Evolutionary conservation across 768 basidiomycete genomes (phyloP), one percentile per base, ranked within the genome.

Genomic region (Boletus pseudopeckii): DNA sequence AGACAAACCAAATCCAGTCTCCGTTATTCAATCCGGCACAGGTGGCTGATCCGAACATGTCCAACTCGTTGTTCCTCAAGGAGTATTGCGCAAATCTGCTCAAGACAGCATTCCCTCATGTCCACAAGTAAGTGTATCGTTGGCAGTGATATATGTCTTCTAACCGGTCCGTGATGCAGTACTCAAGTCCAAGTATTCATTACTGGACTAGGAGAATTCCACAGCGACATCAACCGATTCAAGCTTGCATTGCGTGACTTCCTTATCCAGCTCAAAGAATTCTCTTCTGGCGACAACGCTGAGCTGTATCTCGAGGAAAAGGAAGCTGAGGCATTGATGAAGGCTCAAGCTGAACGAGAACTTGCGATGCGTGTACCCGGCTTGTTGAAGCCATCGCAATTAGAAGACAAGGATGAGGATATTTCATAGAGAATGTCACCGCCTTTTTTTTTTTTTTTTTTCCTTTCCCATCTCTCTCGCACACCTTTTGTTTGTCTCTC

Each of bases 211-310:
- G 78, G 82, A 51, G 87, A 90, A 65, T 82, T 82, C 65, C 81
- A 91, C 64, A 84, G 77, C 65, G 90, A 92, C 63, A 83, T 86
- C 72, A 88, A 86, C 62, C 83, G 88, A 59, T 99, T 98, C 86
- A 98, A 98, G 75, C 77, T 92, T 60, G 86, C 89, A 15, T 78
- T 98, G 45, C 90, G 96, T 53, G 97, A 98, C 73, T 99, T 98
- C 86, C 83, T 99, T 52, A 92, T 99, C 62, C 90, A 94, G 62
- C 83, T 99, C 57, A 97, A 97, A 69, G 97, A 98, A 72, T 98
- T 97, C 76, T 93, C 92, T 7, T 90, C 88, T 6, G 79, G 80
- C 56, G 94, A 97, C 65, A 95, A 96, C 59, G 75, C 93, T 9
- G 97, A 98, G 59, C 77, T 98, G 36, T 98, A 79, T 75, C 76